Conservation (phyloP, 805 yeast genomes). For the Pichia membranifaciens region DNA sequence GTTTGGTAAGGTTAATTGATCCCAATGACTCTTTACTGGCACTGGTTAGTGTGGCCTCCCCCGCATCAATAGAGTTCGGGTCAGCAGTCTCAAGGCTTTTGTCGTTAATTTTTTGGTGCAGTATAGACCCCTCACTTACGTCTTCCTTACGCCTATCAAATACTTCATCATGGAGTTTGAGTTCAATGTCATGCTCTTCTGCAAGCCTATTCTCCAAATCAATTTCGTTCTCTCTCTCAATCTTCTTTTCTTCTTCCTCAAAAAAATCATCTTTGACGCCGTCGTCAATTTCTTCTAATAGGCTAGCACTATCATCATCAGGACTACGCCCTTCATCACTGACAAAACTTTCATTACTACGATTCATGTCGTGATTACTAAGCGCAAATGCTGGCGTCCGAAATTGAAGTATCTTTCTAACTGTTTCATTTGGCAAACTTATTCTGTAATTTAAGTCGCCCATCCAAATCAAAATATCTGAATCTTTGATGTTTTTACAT, state of each 20-base stretch:
- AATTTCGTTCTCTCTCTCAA: slow-evolving; percentile 4
- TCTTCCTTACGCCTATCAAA: neutral
- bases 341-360: slow-evolving; percentile 4
- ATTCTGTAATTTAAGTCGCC: slow-evolving; percentile 94
- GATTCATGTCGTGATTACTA: neutral
- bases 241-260: slow-evolving; percentile 2
- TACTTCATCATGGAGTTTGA: neutral
- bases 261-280: neutral
- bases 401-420: slow-evolving; percentile 35
- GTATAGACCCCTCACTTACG: neutral
- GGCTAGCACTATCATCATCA: slow-evolving; percentile 3
- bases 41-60: neutral
- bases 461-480: slow-evolving; percentile 80
- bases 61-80: neutral
- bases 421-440: slow-evolving; percentile 62
- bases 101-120: neutral
- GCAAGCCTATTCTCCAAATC: slow-evolving; percentile 1
- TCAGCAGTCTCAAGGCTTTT: neutral
- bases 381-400: slow-evolving; percentile 1
- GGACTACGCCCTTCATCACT: slow-evolving; percentile 3
- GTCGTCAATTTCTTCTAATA: slow-evolving; percentile 4
- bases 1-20: neutral
- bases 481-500: slow-evolving; percentile 58
- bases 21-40: neutral
- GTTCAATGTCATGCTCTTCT: neutral